Percentiles rank a stretch among this genome's conserved stretches.
Conservation (phyloP, 192 early-diverging fungal species). For the Coemansia sp. region DNA sequence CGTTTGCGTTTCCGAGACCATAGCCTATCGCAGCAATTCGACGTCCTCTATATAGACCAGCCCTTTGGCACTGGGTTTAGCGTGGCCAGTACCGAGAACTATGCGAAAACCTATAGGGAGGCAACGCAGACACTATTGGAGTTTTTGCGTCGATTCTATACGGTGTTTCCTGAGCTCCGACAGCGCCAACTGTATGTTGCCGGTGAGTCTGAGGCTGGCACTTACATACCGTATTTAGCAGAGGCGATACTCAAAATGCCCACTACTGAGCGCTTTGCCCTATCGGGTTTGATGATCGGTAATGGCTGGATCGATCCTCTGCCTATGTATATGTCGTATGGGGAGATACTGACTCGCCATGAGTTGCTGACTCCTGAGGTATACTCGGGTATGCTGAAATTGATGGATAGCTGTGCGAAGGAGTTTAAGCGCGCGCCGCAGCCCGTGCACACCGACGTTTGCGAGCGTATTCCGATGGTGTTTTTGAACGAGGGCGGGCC, state of each 20-base stretch:
- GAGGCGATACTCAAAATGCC: slow-evolving; percentile 58
- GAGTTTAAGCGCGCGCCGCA: slow-evolving; percentile 53
- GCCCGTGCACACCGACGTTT: slow-evolving; percentile 50
- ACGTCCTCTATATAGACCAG: slow-evolving; percentile 67
- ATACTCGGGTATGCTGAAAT: slow-evolving; percentile 22
- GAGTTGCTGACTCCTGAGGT: slow-evolving; percentile 29
- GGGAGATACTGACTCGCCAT: slow-evolving; percentile 51
- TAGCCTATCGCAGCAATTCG: slow-evolving; percentile 55
- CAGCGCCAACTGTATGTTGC: slow-evolving; percentile 65
- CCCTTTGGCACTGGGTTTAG: slow-evolving; percentile 69
- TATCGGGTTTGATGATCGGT: slow-evolving; percentile 67
- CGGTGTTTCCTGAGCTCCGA: slow-evolving; percentile 60
- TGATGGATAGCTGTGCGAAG: slow-evolving; percentile 43
- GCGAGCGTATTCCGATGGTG: slow-evolving; percentile 39
- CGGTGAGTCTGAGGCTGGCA: slow-evolving; percentile 78
- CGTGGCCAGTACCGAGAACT: slow-evolving; percentile 16
- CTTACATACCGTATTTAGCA: slow-evolving; percentile 73
- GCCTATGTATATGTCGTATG: slow-evolving; percentile 61
- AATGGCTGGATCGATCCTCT: slow-evolving; percentile 81
- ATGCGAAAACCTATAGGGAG: slow-evolving; percentile 40
- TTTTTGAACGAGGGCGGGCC: slow-evolving; percentile 49
- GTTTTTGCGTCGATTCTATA: slow-evolving; percentile 65
- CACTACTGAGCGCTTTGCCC: slow-evolving; percentile 20
- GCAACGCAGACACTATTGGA: slow-evolving; percentile 52
- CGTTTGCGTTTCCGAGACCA: slow-evolving; percentile 36